Percentiles rank a stretch among this genome's conserved stretches.
These are phyloP conservation scores for Coemansia guatemalensis DNA, from an alignment of 192 early-diverging fungal species.

Conservation along the genomic window DNA sequence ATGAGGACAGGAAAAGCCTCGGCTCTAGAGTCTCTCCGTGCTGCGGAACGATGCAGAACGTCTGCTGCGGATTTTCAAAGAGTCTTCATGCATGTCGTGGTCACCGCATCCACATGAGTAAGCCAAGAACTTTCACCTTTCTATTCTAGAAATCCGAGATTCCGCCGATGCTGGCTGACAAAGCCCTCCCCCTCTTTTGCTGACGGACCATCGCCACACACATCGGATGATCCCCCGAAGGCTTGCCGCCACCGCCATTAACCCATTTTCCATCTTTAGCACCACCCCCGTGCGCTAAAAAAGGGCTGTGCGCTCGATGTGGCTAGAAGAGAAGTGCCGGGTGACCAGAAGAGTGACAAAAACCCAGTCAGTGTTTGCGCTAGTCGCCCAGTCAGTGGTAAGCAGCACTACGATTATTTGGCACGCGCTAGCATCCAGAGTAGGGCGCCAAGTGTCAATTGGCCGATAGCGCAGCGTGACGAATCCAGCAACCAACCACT, in stretches of 20 bases:
- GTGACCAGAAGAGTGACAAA: background rate
- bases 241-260: background rate
- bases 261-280: background rate
- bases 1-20: background rate
- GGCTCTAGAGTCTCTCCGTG: conserved; percentile 3
- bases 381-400: background rate
- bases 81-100: background rate
- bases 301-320: background rate
- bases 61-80: conserved; percentile 8
- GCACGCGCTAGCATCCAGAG: background rate
- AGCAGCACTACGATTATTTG: background rate
- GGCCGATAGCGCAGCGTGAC: background rate
- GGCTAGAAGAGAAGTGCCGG: background rate
- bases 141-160: background rate
- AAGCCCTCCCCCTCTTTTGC: background rate
- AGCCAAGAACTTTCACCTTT: background rate
- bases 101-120: background rate
- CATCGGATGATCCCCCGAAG: background rate
- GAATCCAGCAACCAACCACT: background rate
- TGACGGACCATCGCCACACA: background rate
- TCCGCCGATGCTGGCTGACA: background rate
- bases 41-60: background rate
- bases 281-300: background rate
- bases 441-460: background rate
- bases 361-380: background rate